These are phyloP conservation scores for Talaromyces sp. DNA, from an alignment of 2,329 filamentous ascomycete species.

Conservation along the genomic window DNA sequence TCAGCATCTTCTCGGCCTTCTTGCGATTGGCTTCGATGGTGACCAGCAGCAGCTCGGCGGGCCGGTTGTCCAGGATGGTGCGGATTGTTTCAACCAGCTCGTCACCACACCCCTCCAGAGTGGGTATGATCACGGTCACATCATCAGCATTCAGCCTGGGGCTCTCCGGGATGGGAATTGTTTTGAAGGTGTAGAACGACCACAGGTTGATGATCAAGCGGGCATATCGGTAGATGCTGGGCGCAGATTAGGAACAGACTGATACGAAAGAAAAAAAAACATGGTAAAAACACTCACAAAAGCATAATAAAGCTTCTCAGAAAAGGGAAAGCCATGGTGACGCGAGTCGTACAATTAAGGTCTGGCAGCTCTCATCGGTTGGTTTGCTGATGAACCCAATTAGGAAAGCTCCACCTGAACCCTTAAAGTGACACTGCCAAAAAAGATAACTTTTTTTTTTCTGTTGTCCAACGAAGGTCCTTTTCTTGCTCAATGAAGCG, in stretches of 20 bases:
- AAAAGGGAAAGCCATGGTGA: constrained; percentile 34
- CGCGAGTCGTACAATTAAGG: background rate
- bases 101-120: constrained; percentile 80
- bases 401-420: background rate
- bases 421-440: background rate
- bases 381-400: background rate
- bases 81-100: constrained; percentile 77
- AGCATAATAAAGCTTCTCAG: constrained; percentile 37
- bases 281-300: constrained; percentile 30
- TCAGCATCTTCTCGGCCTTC: constrained; percentile 60
- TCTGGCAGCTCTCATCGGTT: background rate
- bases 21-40: constrained; percentile 77
- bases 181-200: constrained; percentile 82
- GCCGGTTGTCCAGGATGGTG: constrained; percentile 48
- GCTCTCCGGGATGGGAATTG: constrained; percentile 74
- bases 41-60: constrained; percentile 73
- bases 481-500: background rate
- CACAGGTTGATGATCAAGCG: constrained; percentile 79
- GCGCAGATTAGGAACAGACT: constrained; percentile 8
- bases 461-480: background rate
- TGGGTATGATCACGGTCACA: constrained; percentile 91
- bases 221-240: constrained; percentile 80
- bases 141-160: constrained; percentile 76
- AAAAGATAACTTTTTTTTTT: background rate
- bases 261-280: background rate